Evolutionary conservation across 2,329 filamentous ascomycete species (phyloP).

Genomic region (Phyllosticta citrichinensis): DNA sequence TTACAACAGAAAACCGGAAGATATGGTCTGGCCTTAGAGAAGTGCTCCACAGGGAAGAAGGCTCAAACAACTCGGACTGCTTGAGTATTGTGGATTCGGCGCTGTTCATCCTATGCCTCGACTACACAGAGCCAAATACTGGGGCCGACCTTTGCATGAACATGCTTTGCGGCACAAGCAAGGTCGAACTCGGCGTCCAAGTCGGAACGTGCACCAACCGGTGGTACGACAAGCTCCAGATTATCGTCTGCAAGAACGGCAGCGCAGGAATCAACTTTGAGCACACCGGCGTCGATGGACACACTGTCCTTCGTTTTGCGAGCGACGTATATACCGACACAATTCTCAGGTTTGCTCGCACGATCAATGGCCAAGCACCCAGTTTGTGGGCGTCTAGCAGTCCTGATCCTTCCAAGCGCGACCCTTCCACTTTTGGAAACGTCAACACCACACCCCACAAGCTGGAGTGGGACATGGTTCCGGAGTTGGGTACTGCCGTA

Average conservation of each 20-base stretch:
- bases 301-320: conserved; percentile 91
- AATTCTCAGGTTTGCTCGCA: conserved; percentile 86
- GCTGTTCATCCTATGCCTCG: conserved; percentile 82
- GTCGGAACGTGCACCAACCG: conserved; percentile 96
- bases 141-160: conserved; percentile 87
- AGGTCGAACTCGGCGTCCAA: conserved; percentile 86
- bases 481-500: conserved; percentile 80
- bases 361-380: conserved; percentile 88
- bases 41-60: conserved; percentile 72
- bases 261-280: conserved; percentile 99
- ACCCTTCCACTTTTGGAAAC: conserved; percentile 83
- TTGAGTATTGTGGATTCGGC: conserved; percentile 93
- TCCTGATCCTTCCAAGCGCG: conserved; percentile 85
- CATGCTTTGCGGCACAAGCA: conserved; percentile 93
- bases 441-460: conserved; percentile 92
- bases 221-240: conserved; percentile 99
- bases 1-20: conserved; percentile 94
- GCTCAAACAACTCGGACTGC: conserved; percentile 91
- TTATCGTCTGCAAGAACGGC: conserved; percentile 98
- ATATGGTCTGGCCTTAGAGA: conserved; percentile 89
- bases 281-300: conserved; percentile 93
- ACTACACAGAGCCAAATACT: conserved; percentile 77
- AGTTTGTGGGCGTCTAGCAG: conserved; percentile 84
- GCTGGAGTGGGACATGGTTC: conserved; percentile 93
- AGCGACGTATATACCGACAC: conserved; percentile 97